Evolutionary conservation across 495 filamentous ascomycete genomes (phyloP).

Genomic region (Lasiosphaeria miniovina): DNA sequence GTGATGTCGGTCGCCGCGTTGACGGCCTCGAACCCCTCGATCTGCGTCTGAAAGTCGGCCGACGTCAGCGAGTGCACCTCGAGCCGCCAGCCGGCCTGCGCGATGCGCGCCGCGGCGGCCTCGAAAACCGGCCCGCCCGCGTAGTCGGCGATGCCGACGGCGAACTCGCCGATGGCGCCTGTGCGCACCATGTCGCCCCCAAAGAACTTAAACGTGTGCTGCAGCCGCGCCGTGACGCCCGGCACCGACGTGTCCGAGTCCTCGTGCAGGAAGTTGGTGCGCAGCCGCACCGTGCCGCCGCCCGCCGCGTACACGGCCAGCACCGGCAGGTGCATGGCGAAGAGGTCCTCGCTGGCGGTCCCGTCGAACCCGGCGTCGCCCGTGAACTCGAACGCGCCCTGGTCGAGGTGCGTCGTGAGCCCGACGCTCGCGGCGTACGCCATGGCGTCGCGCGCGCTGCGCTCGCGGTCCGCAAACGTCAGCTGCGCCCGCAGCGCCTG

Average conservation of each 20-base stretch:
- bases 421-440: slow-evolving; percentile 24
- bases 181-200: slow-evolving; percentile 30
- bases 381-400: slow-evolving; percentile 26
- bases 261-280: slow-evolving; percentile 28
- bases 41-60: slow-evolving; percentile 19
- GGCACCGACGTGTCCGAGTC: slow-evolving; percentile 14
- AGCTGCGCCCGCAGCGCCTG: slow-evolving; percentile 17
- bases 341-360: slow-evolving; percentile 24
- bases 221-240: slow-evolving; percentile 3
- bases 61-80: slow-evolving; percentile 27
- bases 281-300: slow-evolving; percentile 17
- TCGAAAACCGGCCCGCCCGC: slow-evolving; percentile 25
- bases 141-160: slow-evolving; percentile 13
- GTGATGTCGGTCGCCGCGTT: slow-evolving; percentile 12
- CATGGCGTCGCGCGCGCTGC: slow-evolving; percentile 24
- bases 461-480: slow-evolving; percentile 19
- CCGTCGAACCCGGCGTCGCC: slow-evolving; percentile 20
- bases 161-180: slow-evolving; percentile 30
- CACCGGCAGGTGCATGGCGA: slow-evolving; percentile 24
- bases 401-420: slow-evolving; percentile 29
- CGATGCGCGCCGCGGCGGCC: slow-evolving; percentile 15
- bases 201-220: slow-evolving; percentile 28
- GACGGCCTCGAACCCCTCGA: slow-evolving; percentile 22
- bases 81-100: slow-evolving; percentile 27
- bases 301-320: slow-evolving; percentile 22